These are phyloP conservation scores for Albugo laibachii DNA, from an alignment of 352 stramenopile species.

Conservation along the genomic window DNA sequence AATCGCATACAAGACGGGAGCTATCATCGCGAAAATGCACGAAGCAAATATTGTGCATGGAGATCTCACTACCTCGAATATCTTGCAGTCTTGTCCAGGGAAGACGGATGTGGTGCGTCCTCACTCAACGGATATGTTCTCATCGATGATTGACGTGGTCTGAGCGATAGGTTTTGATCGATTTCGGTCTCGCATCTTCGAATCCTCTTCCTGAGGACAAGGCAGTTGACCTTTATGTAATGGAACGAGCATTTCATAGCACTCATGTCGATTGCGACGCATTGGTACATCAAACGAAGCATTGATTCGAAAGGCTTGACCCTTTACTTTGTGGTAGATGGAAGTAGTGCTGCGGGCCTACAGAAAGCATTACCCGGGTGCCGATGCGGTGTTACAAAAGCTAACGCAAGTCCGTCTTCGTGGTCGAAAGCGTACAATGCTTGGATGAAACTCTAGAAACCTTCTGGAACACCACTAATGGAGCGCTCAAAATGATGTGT, in stretches of 20 bases:
- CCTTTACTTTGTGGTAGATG: slow-evolving; percentile 17
- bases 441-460: slow-evolving; percentile 30
- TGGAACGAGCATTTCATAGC: slow-evolving; percentile 82
- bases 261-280: slow-evolving; percentile 76
- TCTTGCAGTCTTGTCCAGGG: slow-evolving; percentile 71
- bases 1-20: slow-evolving; percentile 70
- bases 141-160: neutral
- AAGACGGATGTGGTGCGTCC: slow-evolving; percentile 33
- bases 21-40: slow-evolving; percentile 83
- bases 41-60: slow-evolving; percentile 84
- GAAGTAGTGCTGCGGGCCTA: slow-evolving; percentile 74
- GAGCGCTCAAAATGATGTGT: no score
- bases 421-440: slow-evolving; percentile 81
- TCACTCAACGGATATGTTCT: neutral
- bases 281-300: slow-evolving; percentile 18
- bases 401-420: slow-evolving; percentile 73
- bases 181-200: slow-evolving; percentile 71
- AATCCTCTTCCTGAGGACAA: slow-evolving; percentile 79
- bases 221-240: slow-evolving; percentile 85
- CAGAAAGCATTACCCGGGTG: slow-evolving; percentile 48
- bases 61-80: slow-evolving; percentile 88
- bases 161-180: slow-evolving; percentile 44
- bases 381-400: slow-evolving; percentile 68
- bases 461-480: slow-evolving; percentile 1
- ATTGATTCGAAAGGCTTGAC: neutral